phyloP scores from a whole-genome alignment of 352 stramenopile genomes.

The Pythium apleroticum region DNA sequence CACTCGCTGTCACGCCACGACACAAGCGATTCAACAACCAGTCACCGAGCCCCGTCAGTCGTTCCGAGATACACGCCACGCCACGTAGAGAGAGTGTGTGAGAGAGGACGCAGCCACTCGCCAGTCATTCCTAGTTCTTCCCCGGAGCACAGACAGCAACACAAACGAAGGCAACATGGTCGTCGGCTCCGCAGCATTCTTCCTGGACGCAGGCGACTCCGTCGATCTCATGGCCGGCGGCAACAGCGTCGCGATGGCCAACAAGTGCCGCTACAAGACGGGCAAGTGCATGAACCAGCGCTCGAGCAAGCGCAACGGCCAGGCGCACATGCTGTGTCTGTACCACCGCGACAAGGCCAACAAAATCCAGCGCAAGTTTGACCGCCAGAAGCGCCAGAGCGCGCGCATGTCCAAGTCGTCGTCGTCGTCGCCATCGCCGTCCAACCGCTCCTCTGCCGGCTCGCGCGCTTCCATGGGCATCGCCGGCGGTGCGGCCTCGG shows the following conservation, averaged over 20 bases:
- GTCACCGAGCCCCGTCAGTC: background rate
- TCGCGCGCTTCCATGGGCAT: background rate
- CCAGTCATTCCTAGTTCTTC: conserved; percentile 3
- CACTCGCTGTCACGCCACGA: background rate
- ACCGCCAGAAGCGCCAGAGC: conserved; percentile 84
- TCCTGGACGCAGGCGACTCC: conserved; percentile 10
- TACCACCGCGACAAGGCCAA: conserved; percentile 90
- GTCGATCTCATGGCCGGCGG: background rate
- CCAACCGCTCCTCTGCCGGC: background rate
- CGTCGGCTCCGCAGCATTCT: conserved; percentile 12
- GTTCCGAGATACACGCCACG: too few relatives aligned
- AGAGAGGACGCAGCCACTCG: background rate
- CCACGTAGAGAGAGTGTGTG: background rate
- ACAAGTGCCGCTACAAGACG: conserved; percentile 84
- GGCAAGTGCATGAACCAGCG: conserved; percentile 84
- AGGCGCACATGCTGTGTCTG: conserved; percentile 85
- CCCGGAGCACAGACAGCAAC: background rate
- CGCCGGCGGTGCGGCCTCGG: conserved; percentile 11
- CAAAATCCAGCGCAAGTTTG: conserved; percentile 89
- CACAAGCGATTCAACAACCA: conserved; percentile 8
- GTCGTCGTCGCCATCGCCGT: background rate
- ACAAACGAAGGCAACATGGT: conserved; percentile 16
- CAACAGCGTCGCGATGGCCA: background rate
- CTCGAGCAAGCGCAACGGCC: conserved; percentile 83
- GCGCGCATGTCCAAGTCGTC: conserved; percentile 52